Percentiles rank a stretch among this genome's conserved stretches.
Conservation (phyloP, 2,329 filamentous ascomycete species). For the Trichoderma lentiforme region DNA sequence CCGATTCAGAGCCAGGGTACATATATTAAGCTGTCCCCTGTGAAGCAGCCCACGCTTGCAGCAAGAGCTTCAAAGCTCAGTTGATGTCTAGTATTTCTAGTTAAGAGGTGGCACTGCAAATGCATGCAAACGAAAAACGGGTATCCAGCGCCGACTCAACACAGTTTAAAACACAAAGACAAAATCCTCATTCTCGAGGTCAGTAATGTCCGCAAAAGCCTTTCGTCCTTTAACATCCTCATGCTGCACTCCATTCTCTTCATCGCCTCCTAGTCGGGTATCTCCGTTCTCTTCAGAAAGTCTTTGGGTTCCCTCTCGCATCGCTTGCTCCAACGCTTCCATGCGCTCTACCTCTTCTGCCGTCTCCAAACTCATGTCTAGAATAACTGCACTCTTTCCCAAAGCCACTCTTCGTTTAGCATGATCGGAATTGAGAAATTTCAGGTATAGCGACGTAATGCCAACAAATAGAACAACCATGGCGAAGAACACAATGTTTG, state of each 20-base stretch:
- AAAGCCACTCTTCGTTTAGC: conserved; percentile 50
- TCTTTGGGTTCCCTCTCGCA: conserved; percentile 18
- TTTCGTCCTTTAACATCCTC: conserved; percentile 24
- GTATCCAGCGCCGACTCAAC: not conserved
- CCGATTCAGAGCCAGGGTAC: no score
- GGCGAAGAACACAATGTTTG: conserved; percentile 60
- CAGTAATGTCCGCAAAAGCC: conserved; percentile 50
- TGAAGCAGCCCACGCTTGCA: no score
- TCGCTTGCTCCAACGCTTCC: conserved; percentile 27
- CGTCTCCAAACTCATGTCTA: conserved; percentile 59
- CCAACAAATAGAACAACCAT: conserved; percentile 52
- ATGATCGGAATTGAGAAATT: conserved; percentile 53
- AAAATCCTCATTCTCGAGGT: conserved; percentile 62
- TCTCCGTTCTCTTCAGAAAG: conserved; percentile 17
- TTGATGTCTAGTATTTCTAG: not conserved
- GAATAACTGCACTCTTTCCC: conserved; percentile 56
- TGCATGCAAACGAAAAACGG: not conserved
- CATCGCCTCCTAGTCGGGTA: conserved; percentile 17
- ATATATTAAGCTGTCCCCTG: no score
- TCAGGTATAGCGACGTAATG: conserved; percentile 44
- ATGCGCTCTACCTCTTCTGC: conserved; percentile 41
- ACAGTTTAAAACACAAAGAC: conserved; percentile 49
- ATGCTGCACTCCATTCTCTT: conserved; percentile 17
- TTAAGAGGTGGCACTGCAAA: not conserved
- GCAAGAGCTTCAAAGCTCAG: not conserved